A percentile compares a stretch with the other conserved stretches of the same genome.
Conservation (phyloP, 805 yeast genomes). For the Nakazawaea pomicola region DNA sequence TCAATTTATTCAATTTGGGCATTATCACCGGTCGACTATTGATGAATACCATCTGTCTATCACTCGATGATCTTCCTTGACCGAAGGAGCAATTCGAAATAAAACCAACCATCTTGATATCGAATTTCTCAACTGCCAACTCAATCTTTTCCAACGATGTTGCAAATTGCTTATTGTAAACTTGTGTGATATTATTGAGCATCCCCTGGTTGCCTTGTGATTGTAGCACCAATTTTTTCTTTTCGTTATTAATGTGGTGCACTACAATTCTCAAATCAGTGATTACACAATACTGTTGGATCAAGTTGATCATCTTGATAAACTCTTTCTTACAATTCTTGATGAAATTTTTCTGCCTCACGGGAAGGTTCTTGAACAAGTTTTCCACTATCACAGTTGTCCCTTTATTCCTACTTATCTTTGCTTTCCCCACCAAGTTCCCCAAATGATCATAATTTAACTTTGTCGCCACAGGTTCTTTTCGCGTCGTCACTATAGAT, state of each 20-base stretch:
- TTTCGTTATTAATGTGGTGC: slow-evolving; percentile 42
- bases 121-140: slow-evolving; percentile 22
- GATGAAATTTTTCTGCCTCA: slow-evolving; percentile 67
- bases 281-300: slow-evolving; percentile 70
- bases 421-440: slow-evolving; percentile 28
- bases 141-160: slow-evolving; percentile 18
- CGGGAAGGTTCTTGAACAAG: slow-evolving; percentile 72
- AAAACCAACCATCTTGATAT: slow-evolving; percentile 45
- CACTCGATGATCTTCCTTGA: slow-evolving; percentile 63
- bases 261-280: slow-evolving; percentile 57
- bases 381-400: slow-evolving; percentile 56
- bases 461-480: slow-evolving; percentile 52
- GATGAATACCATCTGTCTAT: slow-evolving; percentile 70
- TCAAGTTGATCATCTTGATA: slow-evolving; percentile 52
- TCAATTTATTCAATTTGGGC: slow-evolving; percentile 47
- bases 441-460: slow-evolving; percentile 59
- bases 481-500: slow-evolving; percentile 39
- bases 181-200: slow-evolving; percentile 48
- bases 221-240: slow-evolving; percentile 49
- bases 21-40: slow-evolving; percentile 72
- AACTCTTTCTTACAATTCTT: slow-evolving; percentile 70
- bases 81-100: slow-evolving; percentile 80
- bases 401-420: slow-evolving; percentile 51
- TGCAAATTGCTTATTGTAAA: slow-evolving; percentile 39
- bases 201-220: slow-evolving; percentile 49